Percentiles rank a stretch among this genome's conserved stretches.
These are phyloP conservation scores for Chondrus crispus DNA, from an alignment of 23 red algal genomes.

Conservation along the genomic window DNA sequence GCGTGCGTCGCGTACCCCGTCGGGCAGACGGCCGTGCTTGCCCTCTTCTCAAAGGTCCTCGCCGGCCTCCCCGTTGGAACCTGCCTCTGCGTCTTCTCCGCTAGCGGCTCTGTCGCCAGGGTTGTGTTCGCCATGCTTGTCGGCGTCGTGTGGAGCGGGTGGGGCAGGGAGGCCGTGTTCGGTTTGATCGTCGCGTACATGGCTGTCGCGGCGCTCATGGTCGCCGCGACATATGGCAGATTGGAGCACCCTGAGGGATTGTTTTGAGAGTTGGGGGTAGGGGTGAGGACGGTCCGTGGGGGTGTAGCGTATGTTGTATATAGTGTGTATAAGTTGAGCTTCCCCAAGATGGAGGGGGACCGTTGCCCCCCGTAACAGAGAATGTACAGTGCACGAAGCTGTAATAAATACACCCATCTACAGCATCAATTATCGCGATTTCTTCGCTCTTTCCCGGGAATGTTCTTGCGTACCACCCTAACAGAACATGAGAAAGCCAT, in stretches of 20 bases:
- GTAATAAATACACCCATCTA: too few species aligned
- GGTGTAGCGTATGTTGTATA: too few species aligned
- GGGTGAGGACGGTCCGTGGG: too few species aligned
- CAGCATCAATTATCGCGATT: too few species aligned
- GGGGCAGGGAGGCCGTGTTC: constrained; percentile 50
- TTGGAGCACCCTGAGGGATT: neutral
- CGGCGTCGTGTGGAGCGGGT: constrained; percentile 47
- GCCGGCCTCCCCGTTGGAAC: constrained; percentile 69
- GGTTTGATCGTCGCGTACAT: neutral
- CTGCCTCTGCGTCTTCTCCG: constrained; percentile 90
- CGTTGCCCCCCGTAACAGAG: too few species aligned
- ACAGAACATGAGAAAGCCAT: too few species aligned
- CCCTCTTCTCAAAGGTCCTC: constrained; percentile 84
- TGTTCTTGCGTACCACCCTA: too few species aligned
- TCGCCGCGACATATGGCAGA: neutral
- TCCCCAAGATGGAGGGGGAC: too few species aligned
- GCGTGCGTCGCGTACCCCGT: constrained; percentile 85
- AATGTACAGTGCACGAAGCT: too few species aligned
- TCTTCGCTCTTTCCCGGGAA: too few species aligned
- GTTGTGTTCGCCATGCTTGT: constrained; percentile 71
- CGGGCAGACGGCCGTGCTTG: constrained; percentile 93
- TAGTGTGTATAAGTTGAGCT: too few species aligned
- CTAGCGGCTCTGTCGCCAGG: constrained; percentile 74
- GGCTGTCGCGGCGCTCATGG: neutral
- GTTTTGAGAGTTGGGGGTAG: neutral